phyloP scores from a whole-genome alignment of 176 grass and related monocot genomes.

The Alopecurus myosuroides region DNA sequence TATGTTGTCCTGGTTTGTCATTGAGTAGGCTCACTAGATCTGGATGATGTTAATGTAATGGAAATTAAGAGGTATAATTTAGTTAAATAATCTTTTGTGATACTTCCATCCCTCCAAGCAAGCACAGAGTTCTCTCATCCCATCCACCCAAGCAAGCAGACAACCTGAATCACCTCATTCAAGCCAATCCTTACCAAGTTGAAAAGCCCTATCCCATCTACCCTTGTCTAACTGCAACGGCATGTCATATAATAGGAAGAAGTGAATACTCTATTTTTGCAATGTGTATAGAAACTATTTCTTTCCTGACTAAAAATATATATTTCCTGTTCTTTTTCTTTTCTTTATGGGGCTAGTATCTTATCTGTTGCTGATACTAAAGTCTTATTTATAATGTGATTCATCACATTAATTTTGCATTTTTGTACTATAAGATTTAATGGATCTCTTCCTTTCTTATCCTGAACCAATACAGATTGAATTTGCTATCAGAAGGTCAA shows the following conservation, averaged over 20 bases:
- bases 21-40: slow-evolving; percentile 3
- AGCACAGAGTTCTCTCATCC: too few relatives aligned
- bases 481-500: slow-evolving; percentile 49
- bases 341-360: neutral
- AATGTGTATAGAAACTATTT: neutral
- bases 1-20: neutral
- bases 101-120: too few relatives aligned
- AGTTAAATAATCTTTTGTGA: too few relatives aligned
- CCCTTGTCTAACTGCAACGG: too few relatives aligned
- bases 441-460: neutral
- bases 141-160: neutral
- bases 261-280: neutral
- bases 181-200: neutral
- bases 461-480: slow-evolving; percentile 40
- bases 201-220: neutral
- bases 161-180: neutral
- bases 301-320: neutral
- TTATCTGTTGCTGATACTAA: too few relatives aligned
- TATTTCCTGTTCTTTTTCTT: neutral
- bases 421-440: neutral
- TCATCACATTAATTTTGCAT: neutral
- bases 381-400: neutral
- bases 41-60: neutral
- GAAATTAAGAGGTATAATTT: neutral
- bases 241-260: too few relatives aligned